phyloP scores from a whole-genome alignment of 768 basidiomycete species.

The Lactifluus piperatus region DNA sequence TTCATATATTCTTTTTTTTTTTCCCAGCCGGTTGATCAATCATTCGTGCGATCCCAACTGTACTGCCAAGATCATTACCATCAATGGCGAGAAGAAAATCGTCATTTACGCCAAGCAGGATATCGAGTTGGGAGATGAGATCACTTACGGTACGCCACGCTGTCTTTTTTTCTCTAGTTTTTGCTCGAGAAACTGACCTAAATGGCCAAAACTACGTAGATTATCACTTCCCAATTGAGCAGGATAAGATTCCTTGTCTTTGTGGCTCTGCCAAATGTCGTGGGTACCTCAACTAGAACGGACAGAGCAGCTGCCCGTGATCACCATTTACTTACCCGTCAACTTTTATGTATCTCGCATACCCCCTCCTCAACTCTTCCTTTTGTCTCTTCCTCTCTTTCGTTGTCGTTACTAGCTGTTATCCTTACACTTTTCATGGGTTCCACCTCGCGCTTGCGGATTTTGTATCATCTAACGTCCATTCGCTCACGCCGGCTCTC shows the following conservation, averaged over 20 bases:
- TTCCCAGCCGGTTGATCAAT: constrained; percentile 83
- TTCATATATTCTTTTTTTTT: not conserved
- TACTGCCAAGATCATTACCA: constrained; percentile 85
- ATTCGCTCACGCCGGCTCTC: constrained; percentile 25
- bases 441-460: constrained; percentile 17
- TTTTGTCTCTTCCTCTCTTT: constrained; percentile 6
- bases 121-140: constrained; percentile 95
- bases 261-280: constrained; percentile 89
- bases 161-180: not conserved
- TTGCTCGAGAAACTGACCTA: not conserved
- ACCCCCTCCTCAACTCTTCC: constrained; percentile 18
- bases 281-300: constrained; percentile 85
- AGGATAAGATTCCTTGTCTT: constrained; percentile 92
- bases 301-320: not conserved
- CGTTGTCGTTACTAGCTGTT: constrained; percentile 15
- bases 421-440: constrained; percentile 16
- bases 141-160: constrained; percentile 78
- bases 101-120: constrained; percentile 98
- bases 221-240: constrained; percentile 99
- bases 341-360: constrained; percentile 22
- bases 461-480: constrained; percentile 25
- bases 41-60: constrained; percentile 97
- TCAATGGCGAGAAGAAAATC: constrained; percentile 92
- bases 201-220: constrained; percentile 39
- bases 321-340: constrained; percentile 12